Base-by-base conservation (phyloP, 257 asterid species). In the Schizonepeta tenuifolia region DNA sequence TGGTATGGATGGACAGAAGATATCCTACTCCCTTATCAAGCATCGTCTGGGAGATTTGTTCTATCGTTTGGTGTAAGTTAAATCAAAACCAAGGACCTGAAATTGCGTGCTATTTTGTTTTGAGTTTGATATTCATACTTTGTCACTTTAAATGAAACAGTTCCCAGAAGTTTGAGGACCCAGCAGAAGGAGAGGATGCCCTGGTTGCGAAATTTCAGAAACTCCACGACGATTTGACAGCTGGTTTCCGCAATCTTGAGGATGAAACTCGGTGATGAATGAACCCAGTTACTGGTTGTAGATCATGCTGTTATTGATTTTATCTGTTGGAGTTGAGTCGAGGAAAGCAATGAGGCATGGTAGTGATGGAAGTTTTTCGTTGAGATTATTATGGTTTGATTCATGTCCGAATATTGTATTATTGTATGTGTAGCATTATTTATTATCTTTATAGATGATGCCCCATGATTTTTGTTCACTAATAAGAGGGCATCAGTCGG, bases 171-270 rank as follows among this genome's bases (percentile, higher is more conserved):
- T 94, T 94, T 14, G 99, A 94, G 88, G 99, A 94, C 51, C 99
- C 99, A 26, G 99, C 97, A 7, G 99, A 94, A 84, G 99, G 99
- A 28, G 99, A 94, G 83, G 96, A 84, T 0, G 83, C 64, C 55
- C 79, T 94, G 72, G 83, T 91, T 55, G 90, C 76, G 0, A 94
- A 94, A 67, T 94, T 94, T 67, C 79, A 89, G 86, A 94, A 94
- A 85, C 99, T 94, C 35, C 8, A 86, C 44, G 99, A 94, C 10
- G 99, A 94, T 81, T 78, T 94, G 77, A 81, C 87, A 22, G 90
- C 97, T 78, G 99, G 99, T 60, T 94, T 94, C 97, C 99, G 97
- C 80, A 88, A 80, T 80, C 97, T 94, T 44, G 99, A 94, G 76
- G 99, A 94, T 9, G 99, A 91, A 83, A 88, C 87, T 31, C 92